Evolutionary conservation across 1,284 basidiomycete species (phyloP).

Genomic region (Boletus austroedulis): DNA sequence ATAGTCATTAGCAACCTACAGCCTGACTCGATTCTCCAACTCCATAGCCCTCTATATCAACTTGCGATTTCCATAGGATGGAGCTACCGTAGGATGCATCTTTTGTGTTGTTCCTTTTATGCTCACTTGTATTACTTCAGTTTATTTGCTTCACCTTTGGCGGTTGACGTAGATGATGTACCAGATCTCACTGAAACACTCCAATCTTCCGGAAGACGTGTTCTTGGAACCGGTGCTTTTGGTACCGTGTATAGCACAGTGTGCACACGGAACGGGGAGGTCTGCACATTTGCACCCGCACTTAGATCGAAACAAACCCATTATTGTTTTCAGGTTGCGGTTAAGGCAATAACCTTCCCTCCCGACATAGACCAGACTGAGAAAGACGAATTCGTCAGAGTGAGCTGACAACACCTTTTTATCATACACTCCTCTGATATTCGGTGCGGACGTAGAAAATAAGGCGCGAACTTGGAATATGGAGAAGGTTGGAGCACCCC

Average conservation of each 20-base stretch:
- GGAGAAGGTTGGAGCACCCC: conserved; percentile 3
- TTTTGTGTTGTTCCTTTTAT: neutral
- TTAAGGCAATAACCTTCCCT: conserved; percentile 3
- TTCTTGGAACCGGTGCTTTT: neutral
- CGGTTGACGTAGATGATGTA: neutral
- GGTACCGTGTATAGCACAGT: conserved; percentile 2
- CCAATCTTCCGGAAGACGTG: neutral
- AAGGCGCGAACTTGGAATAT: conserved; percentile 5
- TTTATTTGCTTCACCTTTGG: neutral
- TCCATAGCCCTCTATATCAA: neutral
- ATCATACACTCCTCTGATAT: neutral
- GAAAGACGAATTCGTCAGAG: neutral
- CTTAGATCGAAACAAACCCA: neutral
- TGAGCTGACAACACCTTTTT: neutral
- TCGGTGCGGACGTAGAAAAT: neutral
- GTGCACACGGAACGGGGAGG: neutral
- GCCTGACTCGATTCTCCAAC: too few species aligned
- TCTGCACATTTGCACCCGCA: neutral
- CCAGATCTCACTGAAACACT: conserved; percentile 3
- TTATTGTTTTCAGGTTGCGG: conserved; percentile 3
- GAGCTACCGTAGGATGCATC: neutral
- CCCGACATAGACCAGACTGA: neutral
- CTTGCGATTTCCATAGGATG: neutral
- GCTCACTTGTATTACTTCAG: neutral
- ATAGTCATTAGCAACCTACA: too few species aligned